Evolutionary conservation across 208 protist genomes (phyloP).

Genomic region (Kentomonas sorsogonicus): DNA sequence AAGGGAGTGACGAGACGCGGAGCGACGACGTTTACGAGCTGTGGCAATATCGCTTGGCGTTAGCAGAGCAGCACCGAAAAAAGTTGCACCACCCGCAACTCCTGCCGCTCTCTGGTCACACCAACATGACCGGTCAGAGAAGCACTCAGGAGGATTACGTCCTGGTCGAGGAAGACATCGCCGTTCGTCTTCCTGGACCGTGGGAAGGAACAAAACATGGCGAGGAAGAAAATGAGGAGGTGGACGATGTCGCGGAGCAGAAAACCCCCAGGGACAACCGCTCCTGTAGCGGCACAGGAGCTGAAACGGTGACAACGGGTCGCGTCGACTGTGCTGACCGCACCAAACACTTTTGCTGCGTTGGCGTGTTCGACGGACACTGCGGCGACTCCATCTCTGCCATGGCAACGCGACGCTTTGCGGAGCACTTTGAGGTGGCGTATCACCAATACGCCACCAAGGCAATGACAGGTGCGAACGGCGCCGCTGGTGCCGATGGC

Average conservation of each 20-base stretch:
- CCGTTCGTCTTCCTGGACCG: conserved; percentile 16
- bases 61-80: background rate
- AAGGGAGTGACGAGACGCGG: background rate
- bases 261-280: too few relatives aligned
- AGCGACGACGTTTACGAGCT: background rate
- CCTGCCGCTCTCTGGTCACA: conserved; percentile 14
- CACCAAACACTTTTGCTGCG: conserved; percentile 22
- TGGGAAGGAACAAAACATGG: background rate
- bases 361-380: conserved; percentile 78
- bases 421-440: conserved; percentile 45
- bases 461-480: background rate
- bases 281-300: too few relatives aligned
- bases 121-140: conserved; percentile 24
- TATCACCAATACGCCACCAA: conserved; percentile 9
- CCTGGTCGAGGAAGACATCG: conserved; percentile 15
- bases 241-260: background rate
- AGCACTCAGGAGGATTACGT: conserved; percentile 37
- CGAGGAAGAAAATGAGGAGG: background rate
- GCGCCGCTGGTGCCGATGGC: background rate
- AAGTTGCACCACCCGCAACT: background rate
- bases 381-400: conserved; percentile 47
- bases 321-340: background rate
- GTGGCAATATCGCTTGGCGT: background rate
- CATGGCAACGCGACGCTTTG: conserved; percentile 44
- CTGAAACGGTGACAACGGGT: too few relatives aligned